Evolutionary conservation across 2,329 filamentous ascomycete species (phyloP).

Genomic region (Trichophyton mentagrophytes): DNA sequence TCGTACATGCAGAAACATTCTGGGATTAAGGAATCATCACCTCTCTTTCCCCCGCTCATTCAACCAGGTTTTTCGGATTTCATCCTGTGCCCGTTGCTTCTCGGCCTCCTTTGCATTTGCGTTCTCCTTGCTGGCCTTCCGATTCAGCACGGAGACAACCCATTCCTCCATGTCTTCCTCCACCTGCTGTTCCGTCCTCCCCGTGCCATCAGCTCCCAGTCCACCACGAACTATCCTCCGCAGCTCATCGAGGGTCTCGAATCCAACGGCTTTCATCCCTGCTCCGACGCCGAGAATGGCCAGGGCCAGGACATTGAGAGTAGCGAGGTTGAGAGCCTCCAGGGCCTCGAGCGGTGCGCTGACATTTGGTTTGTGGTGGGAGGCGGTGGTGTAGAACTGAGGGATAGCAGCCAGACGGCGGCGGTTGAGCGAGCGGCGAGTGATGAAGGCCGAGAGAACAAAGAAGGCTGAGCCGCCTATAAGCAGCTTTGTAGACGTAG

Average conservation of each 20-base stretch:
- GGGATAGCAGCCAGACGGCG: constrained; percentile 52
- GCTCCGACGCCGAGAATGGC: constrained; percentile 64
- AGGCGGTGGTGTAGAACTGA: constrained; percentile 51
- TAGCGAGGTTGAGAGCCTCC: constrained; percentile 75
- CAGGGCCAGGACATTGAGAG: constrained; percentile 68
- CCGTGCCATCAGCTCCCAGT: constrained; percentile 47
- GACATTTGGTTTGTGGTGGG: constrained; percentile 33
- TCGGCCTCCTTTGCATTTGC: constrained; percentile 15
- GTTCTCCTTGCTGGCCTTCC: constrained; percentile 36
- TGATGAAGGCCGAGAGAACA: constrained; percentile 55
- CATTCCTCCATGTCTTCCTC: constrained; percentile 44
- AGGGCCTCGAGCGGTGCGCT: constrained; percentile 61
- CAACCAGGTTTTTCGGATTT: constrained; percentile 9
- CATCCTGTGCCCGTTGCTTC: constrained; percentile 21
- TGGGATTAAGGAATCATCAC: constrained; percentile 2
- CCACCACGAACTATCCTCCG: constrained; percentile 45
- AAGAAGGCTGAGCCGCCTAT: constrained; percentile 65
- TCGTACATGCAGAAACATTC: background rate
- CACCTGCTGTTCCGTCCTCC: constrained; percentile 34
- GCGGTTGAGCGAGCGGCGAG: constrained; percentile 55
- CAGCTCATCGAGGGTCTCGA: constrained; percentile 57
- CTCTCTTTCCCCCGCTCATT: constrained; percentile 14
- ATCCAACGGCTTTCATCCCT: constrained; percentile 61
- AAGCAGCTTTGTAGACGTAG: constrained; percentile 41
- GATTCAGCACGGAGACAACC: constrained; percentile 37